These are phyloP conservation scores for Hypoxylon sp. DNA, from an alignment of 2,329 filamentous ascomycete species.

Conservation along the genomic window DNA sequence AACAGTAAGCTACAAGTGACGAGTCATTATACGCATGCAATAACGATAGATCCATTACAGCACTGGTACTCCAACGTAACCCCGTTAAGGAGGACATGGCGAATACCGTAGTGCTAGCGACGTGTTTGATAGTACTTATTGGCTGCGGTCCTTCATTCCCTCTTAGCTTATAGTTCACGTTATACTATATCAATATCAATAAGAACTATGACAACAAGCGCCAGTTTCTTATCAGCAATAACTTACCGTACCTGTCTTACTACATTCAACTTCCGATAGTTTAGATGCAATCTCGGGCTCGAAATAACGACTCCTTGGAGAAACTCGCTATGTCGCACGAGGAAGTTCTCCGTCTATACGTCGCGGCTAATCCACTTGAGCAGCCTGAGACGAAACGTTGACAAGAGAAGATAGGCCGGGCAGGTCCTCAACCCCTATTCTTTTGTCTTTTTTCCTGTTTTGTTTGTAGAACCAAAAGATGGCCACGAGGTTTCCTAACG, in stretches of 20 bases:
- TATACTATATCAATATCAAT: not conserved
- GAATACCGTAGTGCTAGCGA: not conserved
- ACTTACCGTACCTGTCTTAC: not conserved
- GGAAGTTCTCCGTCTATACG: not conserved
- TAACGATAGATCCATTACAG: not conserved
- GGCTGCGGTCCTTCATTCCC: not conserved
- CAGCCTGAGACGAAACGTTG: not conserved
- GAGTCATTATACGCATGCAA: conserved; percentile 13
- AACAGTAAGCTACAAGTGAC: conserved; percentile 22
- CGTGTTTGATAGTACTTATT: not conserved
- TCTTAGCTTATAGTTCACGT: not conserved
- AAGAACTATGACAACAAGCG: not conserved
- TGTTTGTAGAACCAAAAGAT: conserved; percentile 6
- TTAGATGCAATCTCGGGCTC: not conserved
- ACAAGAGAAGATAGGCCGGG: not conserved
- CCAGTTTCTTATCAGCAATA: not conserved
- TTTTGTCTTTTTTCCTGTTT: not conserved
- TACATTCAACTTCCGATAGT: not conserved
- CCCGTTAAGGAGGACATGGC: not conserved
- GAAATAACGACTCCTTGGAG: not conserved
- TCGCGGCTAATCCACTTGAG: not conserved
- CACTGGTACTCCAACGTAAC: not conserved
- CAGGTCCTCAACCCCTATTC: not conserved
- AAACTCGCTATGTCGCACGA: not conserved
- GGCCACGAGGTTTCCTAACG: conserved; percentile 3